Conservation (phyloP, 116 monocot species). For the Cymodocea nodosa region DNA sequence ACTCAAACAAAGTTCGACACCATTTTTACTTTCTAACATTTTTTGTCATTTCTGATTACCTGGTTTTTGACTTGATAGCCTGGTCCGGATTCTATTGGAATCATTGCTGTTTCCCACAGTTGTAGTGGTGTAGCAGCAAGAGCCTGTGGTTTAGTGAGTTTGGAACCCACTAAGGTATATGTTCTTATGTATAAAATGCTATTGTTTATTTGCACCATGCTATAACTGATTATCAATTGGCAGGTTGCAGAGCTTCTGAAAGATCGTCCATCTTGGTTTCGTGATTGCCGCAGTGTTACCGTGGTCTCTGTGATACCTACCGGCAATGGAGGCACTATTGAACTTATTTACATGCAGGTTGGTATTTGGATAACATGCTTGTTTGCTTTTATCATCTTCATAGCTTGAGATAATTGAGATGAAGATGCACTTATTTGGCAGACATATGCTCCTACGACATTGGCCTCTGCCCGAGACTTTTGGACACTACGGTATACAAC, state of each 20-base stretch:
- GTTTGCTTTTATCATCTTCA: not conserved
- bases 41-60: not conserved
- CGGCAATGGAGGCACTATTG: conserved; percentile 85
- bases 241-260: conserved; percentile 89
- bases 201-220: not conserved
- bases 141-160: conserved; percentile 94
- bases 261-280: conserved; percentile 90
- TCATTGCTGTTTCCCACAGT: conserved; percentile 96
- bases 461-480: conserved; percentile 84
- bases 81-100: conserved; percentile 99
- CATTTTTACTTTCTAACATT: not conserved
- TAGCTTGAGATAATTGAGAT: not conserved
- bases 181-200: not conserved
- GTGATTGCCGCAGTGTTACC: conserved; percentile 80
- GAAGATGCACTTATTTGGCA: not conserved
- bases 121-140: conserved; percentile 95
- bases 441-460: conserved; percentile 88
- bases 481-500: conserved; percentile 93
- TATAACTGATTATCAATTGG: not conserved
- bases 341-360: conserved; percentile 59
- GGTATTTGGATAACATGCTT: not conserved
- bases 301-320: conserved; percentile 70
- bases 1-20: not conserved
- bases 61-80: conserved; percentile 30
- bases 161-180: conserved; percentile 88